Base-by-base conservation (phyloP, 257 asterid species). In the Gynochthodes officinalis region DNA sequence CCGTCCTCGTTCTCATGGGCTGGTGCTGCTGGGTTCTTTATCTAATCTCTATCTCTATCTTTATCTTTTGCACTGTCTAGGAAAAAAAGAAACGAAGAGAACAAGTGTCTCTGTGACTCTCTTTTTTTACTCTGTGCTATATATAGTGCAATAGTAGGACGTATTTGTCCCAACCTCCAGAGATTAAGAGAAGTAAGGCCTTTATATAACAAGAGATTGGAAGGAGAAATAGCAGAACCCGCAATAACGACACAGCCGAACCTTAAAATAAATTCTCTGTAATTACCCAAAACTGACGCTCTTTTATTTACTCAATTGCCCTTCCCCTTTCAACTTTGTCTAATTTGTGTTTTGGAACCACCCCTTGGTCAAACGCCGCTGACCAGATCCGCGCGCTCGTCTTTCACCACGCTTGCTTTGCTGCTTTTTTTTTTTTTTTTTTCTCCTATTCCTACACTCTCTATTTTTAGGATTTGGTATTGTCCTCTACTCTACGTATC, bases 371-470 rank as follows among this genome's bases (percentile, higher is more conserved):
- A 86, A 83, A 84, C 67, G 44, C 63, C 60, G 81, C 72, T 89
- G 90, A 90, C 97, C 88, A 82, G 86, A 87, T 89, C 84, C 89
- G 76, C 75, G 49, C 80, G 69, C 48, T 80, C 84, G 86, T 81
- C 85, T 16, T 15, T 18, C 73, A 18, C 61, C 49, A 66, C 73
- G 60, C 67, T 65, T 74, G 48, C 73, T 57, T 64, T 69, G 43
- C 68, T 52, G 70, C 64, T 70, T 35, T n/a, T 33, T 67, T 21
- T 18, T 0, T 61, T 19, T 32, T 30, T 32, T 54, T 54, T 59
- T 8, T 21, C 13, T 32, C 6, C 54, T 11, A n/a, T 62, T 5
- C 19, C 42, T 37, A 37, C 43, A 15, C 58, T 52, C 58, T 52
- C 4, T 28, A 3, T n/a, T n/a, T n/a, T n/a, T n/a, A n/a, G n/a